phyloP scores from a whole-genome alignment of 352 stramenopile species.

The Globisporangium okanoganense region DNA sequence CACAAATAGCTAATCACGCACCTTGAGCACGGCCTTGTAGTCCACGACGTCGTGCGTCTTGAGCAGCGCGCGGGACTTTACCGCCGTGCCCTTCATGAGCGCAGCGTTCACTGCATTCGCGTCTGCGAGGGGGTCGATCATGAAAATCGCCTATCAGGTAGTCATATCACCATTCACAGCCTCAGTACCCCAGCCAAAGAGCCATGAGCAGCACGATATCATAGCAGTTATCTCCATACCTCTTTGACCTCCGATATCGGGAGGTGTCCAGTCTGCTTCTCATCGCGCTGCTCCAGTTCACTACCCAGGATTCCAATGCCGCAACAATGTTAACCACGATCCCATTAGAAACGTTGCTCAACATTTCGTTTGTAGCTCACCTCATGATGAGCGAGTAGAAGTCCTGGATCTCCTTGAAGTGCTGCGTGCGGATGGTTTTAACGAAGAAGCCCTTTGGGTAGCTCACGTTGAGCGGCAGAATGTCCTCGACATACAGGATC shows the following conservation, averaged over 20 bases:
- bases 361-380: constrained; percentile 29
- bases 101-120: constrained; percentile 21
- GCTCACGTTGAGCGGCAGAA: constrained; percentile 40
- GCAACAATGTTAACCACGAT: background rate
- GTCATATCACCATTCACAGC: background rate
- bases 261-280: constrained; percentile 36
- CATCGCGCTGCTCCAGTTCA: constrained; percentile 53
- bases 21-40: constrained; percentile 53
- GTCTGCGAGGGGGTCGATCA: constrained; percentile 51
- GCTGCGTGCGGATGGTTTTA: constrained; percentile 74
- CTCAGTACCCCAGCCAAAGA: background rate
- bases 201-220: too few species aligned
- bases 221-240: too few species aligned
- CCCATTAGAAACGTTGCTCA: background rate
- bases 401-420: constrained; percentile 84
- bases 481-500: constrained; percentile 71
- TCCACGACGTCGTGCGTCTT: constrained; percentile 47
- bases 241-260: constrained; percentile 31
- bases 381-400: constrained; percentile 54
- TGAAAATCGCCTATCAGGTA: constrained; percentile 31
- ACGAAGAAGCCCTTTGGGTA: constrained; percentile 69
- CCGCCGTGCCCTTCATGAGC: constrained; percentile 35
- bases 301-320: constrained; percentile 20
- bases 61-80: constrained; percentile 40
- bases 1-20: constrained; percentile 10